Base-by-base conservation (phyloP, 2,329 filamentous ascomycete species). In the Ophiostoma sp. region DNA sequence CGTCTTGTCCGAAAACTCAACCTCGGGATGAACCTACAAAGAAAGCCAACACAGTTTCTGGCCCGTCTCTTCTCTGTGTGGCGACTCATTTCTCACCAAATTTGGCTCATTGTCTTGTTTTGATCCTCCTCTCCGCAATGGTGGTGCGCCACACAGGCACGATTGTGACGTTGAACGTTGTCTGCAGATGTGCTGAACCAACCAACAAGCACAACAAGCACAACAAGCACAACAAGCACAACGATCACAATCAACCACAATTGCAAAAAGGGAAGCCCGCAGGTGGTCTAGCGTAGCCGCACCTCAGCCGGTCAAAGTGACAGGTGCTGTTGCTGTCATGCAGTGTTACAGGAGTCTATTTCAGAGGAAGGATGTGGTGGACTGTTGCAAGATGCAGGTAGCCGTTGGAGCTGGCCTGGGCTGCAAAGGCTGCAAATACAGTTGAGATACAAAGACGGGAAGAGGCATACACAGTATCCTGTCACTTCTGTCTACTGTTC, bases 131-230 rank as follows among this genome's bases (percentile, higher is more conserved):
- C 22, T 69, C 28, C 22, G 33, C 42, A 36, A 17, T 1, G 66
- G 66, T 33, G 28, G 19, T 52, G 68, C 50, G 68, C 68, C 68
- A 70, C 68, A 70, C 68, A 70, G 68, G 50, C 48, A 70, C 68
- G 36, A 31, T 15, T 70, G 68, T 59, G 68, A 70, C 68, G 48
- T 42, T 59, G 12, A 12, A 9, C 28, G 17, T 33, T 36, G 36
- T 42, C 25, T 52, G 64, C 64, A 36, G 64, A 66, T 66, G 61
- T 42, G 52, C 42, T 22, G 33, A 59, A 45, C 36, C 31, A 70
- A 17, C 28, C 33, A 59, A 15, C 22, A 25, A 59, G 3, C 28
- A 69, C n/a, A n/a, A n/a, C n/a, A n/a, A n/a, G n/a, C n/a, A n/a
- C n/a, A n/a, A n/a, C 17, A 28, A 28, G 11, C 45, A 25, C 25